These are phyloP conservation scores for Meyerozyma guilliermondii DNA, from an alignment of 1,139 yeast species.

Conservation along the genomic window DNA sequence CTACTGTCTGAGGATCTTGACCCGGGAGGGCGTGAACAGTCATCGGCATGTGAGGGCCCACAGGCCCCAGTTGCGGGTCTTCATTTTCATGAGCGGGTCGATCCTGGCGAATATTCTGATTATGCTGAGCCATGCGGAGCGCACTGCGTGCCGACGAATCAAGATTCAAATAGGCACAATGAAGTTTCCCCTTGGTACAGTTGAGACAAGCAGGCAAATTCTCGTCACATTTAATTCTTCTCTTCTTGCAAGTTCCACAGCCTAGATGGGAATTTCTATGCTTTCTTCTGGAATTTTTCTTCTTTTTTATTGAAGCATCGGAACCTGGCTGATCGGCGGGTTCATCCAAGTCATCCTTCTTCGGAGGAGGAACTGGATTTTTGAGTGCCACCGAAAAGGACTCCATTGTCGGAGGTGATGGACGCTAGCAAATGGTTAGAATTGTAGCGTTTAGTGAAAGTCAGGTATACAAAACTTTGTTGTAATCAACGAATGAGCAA, in stretches of 20 bases:
- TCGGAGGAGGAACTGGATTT: slow-evolving; percentile 29
- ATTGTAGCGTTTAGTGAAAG: background rate
- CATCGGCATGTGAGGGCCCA: slow-evolving; percentile 5
- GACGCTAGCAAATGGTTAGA: background rate
- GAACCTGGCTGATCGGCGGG: slow-evolving; percentile 1
- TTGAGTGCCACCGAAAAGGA: slow-evolving; percentile 24
- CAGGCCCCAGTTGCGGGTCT: slow-evolving; percentile 6
- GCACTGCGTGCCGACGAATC: slow-evolving; percentile 49
- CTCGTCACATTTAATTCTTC: slow-evolving; percentile 68
- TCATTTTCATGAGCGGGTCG: slow-evolving; percentile 6
- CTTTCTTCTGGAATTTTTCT: slow-evolving; percentile 48
- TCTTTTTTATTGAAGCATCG: slow-evolving; percentile 15
- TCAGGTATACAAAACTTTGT: background rate
- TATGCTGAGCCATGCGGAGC: slow-evolving; percentile 46
- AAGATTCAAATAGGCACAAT: slow-evolving; percentile 49
- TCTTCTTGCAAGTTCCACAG: slow-evolving; percentile 62
- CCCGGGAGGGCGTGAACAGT: slow-evolving; percentile 5
- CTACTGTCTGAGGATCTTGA: background rate
- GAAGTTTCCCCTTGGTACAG: slow-evolving; percentile 53
- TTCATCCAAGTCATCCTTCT: slow-evolving; percentile 6
- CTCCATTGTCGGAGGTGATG: slow-evolving; percentile 15
- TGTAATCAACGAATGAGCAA: background rate
- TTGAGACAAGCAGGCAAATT: slow-evolving; percentile 56
- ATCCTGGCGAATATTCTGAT: slow-evolving; percentile 37
- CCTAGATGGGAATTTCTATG: slow-evolving; percentile 62